Percentiles rank a stretch among this genome's conserved stretches.
Evolutionary conservation across 2,329 filamentous ascomycete species (phyloP).

Genomic region (Alternaria panax): DNA sequence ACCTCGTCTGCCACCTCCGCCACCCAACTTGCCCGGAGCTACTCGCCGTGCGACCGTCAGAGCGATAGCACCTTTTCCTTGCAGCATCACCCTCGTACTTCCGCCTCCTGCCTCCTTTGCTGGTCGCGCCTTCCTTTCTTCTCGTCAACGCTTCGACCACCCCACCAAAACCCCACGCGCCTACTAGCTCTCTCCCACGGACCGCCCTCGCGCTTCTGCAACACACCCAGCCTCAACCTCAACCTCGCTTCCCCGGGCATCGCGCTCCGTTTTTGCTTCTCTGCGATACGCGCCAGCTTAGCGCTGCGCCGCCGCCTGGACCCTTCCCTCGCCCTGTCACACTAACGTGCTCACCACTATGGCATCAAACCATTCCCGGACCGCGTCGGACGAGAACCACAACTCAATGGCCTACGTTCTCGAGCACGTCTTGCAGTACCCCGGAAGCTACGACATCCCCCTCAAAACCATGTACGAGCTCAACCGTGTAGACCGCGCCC

Average conservation of each 20-base stretch:
- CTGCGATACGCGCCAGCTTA: constrained; percentile 9
- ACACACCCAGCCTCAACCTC: constrained; percentile 1
- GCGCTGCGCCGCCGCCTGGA: constrained; percentile 19
- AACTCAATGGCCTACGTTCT: constrained; percentile 48
- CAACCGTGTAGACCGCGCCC: constrained; percentile 65
- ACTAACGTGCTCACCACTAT: constrained; percentile 27
- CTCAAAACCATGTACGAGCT: constrained; percentile 72
- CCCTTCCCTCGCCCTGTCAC: constrained; percentile 2
- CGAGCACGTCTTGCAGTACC: constrained; percentile 64
- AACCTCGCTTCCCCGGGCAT: constrained; percentile 4
- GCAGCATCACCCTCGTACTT: constrained; percentile 19
- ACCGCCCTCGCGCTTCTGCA: constrained; percentile 16
- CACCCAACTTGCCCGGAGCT: constrained; percentile 4
- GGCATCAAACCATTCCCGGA: constrained; percentile 49
- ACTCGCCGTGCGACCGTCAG: not conserved
- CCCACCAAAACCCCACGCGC: constrained; percentile 31
- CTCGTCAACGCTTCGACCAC: constrained; percentile 21
- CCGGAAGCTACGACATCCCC: constrained; percentile 69
- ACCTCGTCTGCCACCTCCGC: constrained; percentile 9
- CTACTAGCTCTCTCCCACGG: constrained; percentile 19
- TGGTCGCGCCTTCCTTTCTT: constrained; percentile 20
- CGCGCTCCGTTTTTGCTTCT: constrained; percentile 2
- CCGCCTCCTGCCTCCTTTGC: constrained; percentile 12
- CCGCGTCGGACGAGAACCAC: constrained; percentile 46
- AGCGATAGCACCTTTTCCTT: constrained; percentile 8